These are phyloP conservation scores for Coemansia sp. DNA, from an alignment of 192 early-diverging fungal genomes.

Conservation along the genomic window DNA sequence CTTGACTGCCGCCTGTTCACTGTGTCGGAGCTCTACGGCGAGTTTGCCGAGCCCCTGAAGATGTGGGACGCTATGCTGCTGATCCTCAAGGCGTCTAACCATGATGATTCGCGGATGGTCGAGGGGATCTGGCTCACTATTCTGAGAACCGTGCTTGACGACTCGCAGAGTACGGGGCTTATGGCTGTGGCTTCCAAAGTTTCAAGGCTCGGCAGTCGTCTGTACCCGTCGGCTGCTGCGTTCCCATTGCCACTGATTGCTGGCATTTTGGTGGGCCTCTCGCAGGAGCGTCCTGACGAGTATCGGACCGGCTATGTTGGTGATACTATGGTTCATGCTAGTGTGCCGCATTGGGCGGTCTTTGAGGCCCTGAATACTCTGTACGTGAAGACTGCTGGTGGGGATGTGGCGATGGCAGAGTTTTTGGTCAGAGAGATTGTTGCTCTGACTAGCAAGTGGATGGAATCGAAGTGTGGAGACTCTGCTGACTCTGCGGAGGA, in stretches of 20 bases:
- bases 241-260: conserved; percentile 40
- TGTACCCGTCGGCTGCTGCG: conserved; percentile 51
- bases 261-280: conserved; percentile 19
- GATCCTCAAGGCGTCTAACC: conserved; percentile 64
- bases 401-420: neutral
- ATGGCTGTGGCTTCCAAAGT: conserved; percentile 38
- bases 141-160: conserved; percentile 37
- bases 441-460: conserved; percentile 18
- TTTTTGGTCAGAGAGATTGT: conserved; percentile 41
- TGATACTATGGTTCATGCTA: conserved; percentile 26
- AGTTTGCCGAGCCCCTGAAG: conserved; percentile 58
- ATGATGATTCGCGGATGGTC: conserved; percentile 52
- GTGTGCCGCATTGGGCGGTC: conserved; percentile 34
- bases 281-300: conserved; percentile 30
- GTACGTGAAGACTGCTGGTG: neutral
- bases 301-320: conserved; percentile 19
- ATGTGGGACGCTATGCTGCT: conserved; percentile 60
- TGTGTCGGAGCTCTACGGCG: conserved; percentile 57
- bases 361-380: conserved; percentile 49
- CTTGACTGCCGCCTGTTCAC: conserved; percentile 38
- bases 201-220: conserved; percentile 24
- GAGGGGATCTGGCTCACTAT: conserved; percentile 38
- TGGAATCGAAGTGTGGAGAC: conserved; percentile 15
- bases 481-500: neutral
- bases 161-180: conserved; percentile 25